Base-by-base conservation (phyloP, 441 rosid species). In the Croton setiger region DNA sequence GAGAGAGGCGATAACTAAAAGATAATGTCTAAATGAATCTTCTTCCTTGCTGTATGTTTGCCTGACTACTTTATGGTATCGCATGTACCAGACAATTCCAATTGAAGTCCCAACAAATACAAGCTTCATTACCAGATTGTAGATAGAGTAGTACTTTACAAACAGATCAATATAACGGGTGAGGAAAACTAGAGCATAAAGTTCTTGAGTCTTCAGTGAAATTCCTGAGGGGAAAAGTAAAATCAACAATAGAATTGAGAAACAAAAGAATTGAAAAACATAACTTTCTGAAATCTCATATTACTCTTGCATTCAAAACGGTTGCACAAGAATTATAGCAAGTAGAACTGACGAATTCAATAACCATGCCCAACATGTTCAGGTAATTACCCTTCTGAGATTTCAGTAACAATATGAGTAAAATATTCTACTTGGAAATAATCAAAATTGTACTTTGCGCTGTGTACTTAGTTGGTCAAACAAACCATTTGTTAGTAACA, bases 161-260 rank as follows among this genome's bases (percentile, higher is more conserved):
- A 81, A 78, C 44, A 85, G 52, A 79, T 83, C 86, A 27, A 85
- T 74, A 62, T 85, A 85, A 17, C 83, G 80, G 10, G 81, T 69
- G 56, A 79, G 4, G 58, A 81, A 81, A 37, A 81, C 82, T 20
- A 80, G 8, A 5, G 65, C 84, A 65, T 80, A 83, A 49, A 80
- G 70, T 72, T 80, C 84, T 64, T 83, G 84, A 66, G 84, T 80
- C 71, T 78, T 80, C 13, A 80, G 75, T 13, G 86, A 83, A 69
- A 83, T 78, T 44, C 84, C 86, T 83, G 80, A 33, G 51, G 14
- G n/a, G 17, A 58, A n/a, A 55, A 35, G 47, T 18, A 52, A 17
- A 74, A 44, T 45, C 45, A 4, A 37, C 4, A 45, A 52, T 39
- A 68, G 18, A 23, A 35, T 27, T 41, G 52, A 20, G 59, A 21